phyloP scores from a whole-genome alignment of 1,284 basidiomycete genomes.

The Sporisorium reilianum region DNA sequence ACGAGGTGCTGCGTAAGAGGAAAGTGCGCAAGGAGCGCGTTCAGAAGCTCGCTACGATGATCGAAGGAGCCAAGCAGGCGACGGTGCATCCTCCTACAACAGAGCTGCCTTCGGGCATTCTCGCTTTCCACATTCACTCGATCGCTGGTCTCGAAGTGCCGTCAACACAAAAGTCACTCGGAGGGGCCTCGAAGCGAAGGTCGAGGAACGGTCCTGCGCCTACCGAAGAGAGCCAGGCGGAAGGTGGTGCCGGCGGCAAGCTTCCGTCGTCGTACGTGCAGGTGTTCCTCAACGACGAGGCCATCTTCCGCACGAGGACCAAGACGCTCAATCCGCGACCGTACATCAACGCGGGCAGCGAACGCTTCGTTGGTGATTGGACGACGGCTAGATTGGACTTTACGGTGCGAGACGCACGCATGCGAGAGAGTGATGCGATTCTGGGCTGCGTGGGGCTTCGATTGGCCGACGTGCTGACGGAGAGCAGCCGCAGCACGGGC shows the following conservation, averaged over 20 bases:
- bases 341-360: constrained; percentile 62
- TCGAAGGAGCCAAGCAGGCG: constrained; percentile 55
- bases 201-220: constrained; percentile 27
- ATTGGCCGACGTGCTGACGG: constrained; percentile 52
- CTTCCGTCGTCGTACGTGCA: constrained; percentile 64
- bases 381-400: constrained; percentile 59
- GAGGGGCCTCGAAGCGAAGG: constrained; percentile 45
- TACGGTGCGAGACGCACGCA: constrained; percentile 55
- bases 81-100: constrained; percentile 45
- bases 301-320: constrained; percentile 62
- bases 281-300: constrained; percentile 64
- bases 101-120: constrained; percentile 53
- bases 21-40: constrained; percentile 56
- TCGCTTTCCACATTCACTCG: constrained; percentile 64
- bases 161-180: constrained; percentile 47
- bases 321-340: constrained; percentile 62
- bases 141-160: constrained; percentile 58
- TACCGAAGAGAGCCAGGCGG: constrained; percentile 47
- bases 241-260: constrained; percentile 41
- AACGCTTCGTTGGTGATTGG: constrained; percentile 60
- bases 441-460: constrained; percentile 59
- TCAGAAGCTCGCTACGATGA: constrained; percentile 47
- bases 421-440: constrained; percentile 62
- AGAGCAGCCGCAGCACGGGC: constrained; percentile 42
- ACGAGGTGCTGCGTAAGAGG: constrained; percentile 44